phyloP scores from a whole-genome alignment of 2,329 filamentous ascomycete species.

The Hymenoscyphus albidus region DNA sequence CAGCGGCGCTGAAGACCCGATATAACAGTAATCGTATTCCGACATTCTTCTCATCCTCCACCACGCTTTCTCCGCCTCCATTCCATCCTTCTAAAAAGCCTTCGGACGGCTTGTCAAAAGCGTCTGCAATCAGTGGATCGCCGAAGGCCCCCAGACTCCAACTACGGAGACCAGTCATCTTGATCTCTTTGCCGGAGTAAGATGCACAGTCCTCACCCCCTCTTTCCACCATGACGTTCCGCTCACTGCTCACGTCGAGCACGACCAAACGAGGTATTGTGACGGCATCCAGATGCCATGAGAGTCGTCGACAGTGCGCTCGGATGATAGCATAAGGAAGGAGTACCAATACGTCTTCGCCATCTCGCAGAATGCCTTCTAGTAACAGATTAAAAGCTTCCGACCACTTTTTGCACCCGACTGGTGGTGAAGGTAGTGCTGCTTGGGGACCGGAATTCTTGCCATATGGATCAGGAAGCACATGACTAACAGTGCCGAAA shows the following conservation, averaged over 20 bases:
- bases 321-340: slow-evolving; percentile 55
- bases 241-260: slow-evolving; percentile 49
- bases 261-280: slow-evolving; percentile 49
- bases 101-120: slow-evolving; percentile 44
- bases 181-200: slow-evolving; percentile 15
- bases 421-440: slow-evolving; percentile 8
- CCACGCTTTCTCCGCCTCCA: slow-evolving; percentile 29
- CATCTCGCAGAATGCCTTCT: slow-evolving; percentile 54
- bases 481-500: slow-evolving; percentile 31
- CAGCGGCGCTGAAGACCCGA: slow-evolving; percentile 53
- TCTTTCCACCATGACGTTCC: slow-evolving; percentile 45
- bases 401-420: slow-evolving; percentile 46
- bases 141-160: slow-evolving; percentile 59
- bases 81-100: slow-evolving; percentile 47
- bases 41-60: slow-evolving; percentile 44
- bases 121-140: slow-evolving; percentile 52
- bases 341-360: slow-evolving; percentile 55
- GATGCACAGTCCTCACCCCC: slow-evolving; percentile 13
- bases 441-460: neutral
- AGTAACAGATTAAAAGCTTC: slow-evolving; percentile 54
- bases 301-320: slow-evolving; percentile 47
- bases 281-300: slow-evolving; percentile 50
- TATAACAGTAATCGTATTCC: slow-evolving; percentile 52
- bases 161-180: slow-evolving; percentile 50
- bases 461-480: slow-evolving; percentile 25